phyloP scores from a whole-genome alignment of 371 early-diverging fungal species.

The Sporodiniella umbellata region DNA sequence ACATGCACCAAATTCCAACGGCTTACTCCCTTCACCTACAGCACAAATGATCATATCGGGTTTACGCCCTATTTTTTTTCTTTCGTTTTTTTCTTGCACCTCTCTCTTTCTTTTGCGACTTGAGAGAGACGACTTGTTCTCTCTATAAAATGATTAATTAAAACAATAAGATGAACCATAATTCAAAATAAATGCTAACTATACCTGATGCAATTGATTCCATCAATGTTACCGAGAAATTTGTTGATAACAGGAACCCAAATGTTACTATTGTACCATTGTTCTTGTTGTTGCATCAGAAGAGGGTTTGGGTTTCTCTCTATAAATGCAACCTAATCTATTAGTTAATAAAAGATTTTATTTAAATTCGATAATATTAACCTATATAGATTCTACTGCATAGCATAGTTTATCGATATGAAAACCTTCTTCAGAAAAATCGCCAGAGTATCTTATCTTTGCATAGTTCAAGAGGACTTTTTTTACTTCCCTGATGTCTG shows the following conservation, averaged over 20 bases:
- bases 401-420: conserved; percentile 5
- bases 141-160: background rate
- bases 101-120: background rate
- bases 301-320: conserved; percentile 5
- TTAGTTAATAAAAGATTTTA: background rate
- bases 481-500: background rate
- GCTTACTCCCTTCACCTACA: background rate
- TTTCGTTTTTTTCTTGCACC: background rate
- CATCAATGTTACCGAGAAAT: conserved; percentile 2
- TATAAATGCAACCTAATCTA: background rate
- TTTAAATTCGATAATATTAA: background rate
- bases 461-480: conserved; percentile 2
- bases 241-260: conserved; percentile 1
- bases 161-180: background rate
- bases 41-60: background rate
- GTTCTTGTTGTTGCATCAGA: background rate
- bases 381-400: conserved; percentile 2
- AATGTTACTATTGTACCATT: conserved; percentile 1
- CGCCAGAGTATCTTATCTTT: conserved; percentile 4
- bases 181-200: background rate
- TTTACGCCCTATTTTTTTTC: background rate
- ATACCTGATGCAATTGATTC: conserved; percentile 2
- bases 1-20: conserved; percentile 1
- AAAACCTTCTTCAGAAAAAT: background rate
- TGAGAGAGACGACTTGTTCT: background rate